A percentile compares a stretch with the other conserved stretches of the same genome.
Conservation (phyloP, 23 red algal genomes). For the Agarophyton chilense region DNA sequence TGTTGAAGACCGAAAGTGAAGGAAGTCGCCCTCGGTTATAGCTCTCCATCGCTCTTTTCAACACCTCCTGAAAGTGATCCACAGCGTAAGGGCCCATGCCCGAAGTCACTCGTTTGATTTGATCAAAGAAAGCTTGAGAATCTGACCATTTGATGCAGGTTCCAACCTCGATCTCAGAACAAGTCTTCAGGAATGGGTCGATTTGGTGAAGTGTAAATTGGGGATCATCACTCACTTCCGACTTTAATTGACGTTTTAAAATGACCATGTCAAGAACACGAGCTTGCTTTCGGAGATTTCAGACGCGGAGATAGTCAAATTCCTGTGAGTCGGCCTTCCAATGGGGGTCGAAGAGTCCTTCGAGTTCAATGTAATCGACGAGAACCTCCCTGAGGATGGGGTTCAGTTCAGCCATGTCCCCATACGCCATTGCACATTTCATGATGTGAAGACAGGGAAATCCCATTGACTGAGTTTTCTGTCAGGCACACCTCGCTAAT, state of each 20-base stretch:
- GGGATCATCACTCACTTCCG: background rate
- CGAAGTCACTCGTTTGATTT: constrained; percentile 3
- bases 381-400: background rate
- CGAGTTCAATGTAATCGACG: background rate
- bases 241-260: background rate
- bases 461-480: too few species aligned
- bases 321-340: constrained; percentile 11
- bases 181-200: background rate
- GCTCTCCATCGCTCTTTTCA: too few species aligned
- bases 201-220: background rate
- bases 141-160: constrained; percentile 5
- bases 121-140: background rate
- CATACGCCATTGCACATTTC: too few species aligned
- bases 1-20: too few species aligned
- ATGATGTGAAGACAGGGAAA: too few species aligned
- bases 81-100: background rate
- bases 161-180: too few species aligned
- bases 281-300: background rate
- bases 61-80: too few species aligned
- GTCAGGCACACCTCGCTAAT: too few species aligned
- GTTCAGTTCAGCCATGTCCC: too few species aligned
- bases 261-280: background rate
- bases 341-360: background rate
- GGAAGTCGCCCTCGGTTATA: too few species aligned
- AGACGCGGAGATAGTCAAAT: background rate